A percentile compares a stretch with the other conserved stretches of the same genome.
These are phyloP conservation scores for Aspergillus awamori DNA, from an alignment of 2,329 filamentous ascomycete species.

Conservation along the genomic window DNA sequence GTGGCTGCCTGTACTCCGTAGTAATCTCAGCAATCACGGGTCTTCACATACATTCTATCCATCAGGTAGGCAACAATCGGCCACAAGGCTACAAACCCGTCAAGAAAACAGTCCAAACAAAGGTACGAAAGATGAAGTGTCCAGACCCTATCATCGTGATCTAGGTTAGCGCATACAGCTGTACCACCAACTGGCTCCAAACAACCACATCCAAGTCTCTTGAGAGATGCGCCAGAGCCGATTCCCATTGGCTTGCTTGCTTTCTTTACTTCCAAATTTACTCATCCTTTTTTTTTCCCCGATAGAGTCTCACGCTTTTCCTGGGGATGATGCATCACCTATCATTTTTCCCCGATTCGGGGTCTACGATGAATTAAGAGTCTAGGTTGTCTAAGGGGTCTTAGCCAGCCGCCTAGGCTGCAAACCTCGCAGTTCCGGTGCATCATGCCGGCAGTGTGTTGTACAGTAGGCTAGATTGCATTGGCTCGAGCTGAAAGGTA, in stretches of 20 bases:
- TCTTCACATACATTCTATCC: no score
- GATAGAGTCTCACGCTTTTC: not conserved
- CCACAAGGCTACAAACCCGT: not conserved
- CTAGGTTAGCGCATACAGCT: constrained; percentile 8
- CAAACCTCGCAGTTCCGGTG: constrained; percentile 16
- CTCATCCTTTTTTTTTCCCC: not conserved
- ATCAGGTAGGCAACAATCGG: not conserved
- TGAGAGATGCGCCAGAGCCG: not conserved
- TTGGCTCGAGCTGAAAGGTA: constrained; percentile 3
- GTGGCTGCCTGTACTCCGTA: not conserved
- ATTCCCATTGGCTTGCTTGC: not conserved
- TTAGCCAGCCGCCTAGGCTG: constrained; percentile 13
- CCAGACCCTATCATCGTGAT: not conserved
- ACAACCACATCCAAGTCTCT: constrained; percentile 22
- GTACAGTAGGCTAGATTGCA: constrained; percentile 2
- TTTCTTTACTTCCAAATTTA: not conserved
- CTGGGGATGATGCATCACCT: not conserved
- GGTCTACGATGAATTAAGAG: not conserved
- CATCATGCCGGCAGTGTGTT: constrained; percentile 12
- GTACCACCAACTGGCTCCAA: constrained; percentile 27
- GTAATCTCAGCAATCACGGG: no score
- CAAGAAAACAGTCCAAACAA: constrained; percentile 6
- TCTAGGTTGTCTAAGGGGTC: constrained; percentile 11
- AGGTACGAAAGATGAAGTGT: constrained; percentile 8
- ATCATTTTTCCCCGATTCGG: not conserved